A percentile compares a stretch with the other conserved stretches of the same genome.
Conservation (phyloP, 73 alveolate genomes). For the Symbiodinium natans region DNA sequence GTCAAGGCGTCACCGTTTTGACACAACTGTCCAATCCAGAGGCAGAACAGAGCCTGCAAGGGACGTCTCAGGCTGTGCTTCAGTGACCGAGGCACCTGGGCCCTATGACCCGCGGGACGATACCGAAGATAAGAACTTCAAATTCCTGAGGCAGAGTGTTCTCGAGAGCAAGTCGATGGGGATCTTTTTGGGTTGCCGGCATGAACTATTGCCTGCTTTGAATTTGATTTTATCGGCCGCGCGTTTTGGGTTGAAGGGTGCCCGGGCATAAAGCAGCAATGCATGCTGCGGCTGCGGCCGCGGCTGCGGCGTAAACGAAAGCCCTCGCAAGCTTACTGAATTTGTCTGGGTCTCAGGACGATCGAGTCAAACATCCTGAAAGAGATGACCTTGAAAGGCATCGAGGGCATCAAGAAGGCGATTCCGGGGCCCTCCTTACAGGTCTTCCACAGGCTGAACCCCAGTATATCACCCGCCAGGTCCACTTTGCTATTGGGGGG, state of each 20-base stretch:
- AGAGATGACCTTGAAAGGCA: conserved; percentile 98
- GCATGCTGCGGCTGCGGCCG: too few species aligned
- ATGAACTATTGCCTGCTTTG: too few species aligned
- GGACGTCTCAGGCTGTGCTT: too few species aligned
- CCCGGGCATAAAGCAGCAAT: not conserved
- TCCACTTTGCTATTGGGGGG: too few species aligned
- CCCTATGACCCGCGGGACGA: conserved; percentile 61
- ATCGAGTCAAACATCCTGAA: conserved; percentile 95
- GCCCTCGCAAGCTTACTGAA: too few species aligned
- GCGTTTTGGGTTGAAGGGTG: not conserved
- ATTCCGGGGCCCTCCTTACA: too few species aligned
- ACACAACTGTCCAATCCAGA: too few species aligned
- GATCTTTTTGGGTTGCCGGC: not conserved
- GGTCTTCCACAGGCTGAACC: too few species aligned
- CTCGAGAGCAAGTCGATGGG: not conserved
- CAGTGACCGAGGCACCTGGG: conserved; percentile 16
- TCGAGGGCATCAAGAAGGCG: conserved; percentile 98
- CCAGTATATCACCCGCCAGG: too few species aligned
- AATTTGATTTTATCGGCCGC: not conserved
- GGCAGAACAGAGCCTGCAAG: too few species aligned
- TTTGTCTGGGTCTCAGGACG: not conserved
- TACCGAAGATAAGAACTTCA: conserved; percentile 82
- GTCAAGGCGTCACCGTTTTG: too few species aligned
- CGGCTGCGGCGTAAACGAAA: too few species aligned
- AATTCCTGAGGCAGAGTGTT: conserved; percentile 12